Evolutionary conservation across 768 basidiomycete genomes (phyloP).

Genomic region (Tremella fuciformis): DNA sequence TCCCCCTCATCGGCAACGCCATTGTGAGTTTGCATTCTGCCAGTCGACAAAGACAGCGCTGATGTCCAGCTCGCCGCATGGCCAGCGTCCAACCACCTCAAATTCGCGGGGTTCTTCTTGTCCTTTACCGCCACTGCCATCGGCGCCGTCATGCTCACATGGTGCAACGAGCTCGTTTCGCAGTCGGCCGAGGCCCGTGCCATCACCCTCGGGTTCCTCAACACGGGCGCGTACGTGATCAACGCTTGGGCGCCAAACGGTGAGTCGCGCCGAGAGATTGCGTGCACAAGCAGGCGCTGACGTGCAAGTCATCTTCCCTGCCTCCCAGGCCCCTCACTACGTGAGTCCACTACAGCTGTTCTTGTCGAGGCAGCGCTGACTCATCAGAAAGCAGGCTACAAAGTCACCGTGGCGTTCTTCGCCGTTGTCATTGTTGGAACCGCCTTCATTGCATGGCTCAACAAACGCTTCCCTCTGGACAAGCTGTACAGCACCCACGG

Average conservation of each 20-base stretch:
- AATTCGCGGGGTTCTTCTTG: constrained; percentile 21
- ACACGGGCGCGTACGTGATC: constrained; percentile 24
- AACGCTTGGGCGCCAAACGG: constrained; percentile 32
- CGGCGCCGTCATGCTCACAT: constrained; percentile 29
- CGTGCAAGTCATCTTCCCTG: constrained; percentile 18
- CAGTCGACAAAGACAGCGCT: neutral
- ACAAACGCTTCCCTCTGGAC: too few species aligned
- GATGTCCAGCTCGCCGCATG: neutral
- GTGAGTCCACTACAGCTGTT: neutral
- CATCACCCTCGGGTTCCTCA: constrained; percentile 29
- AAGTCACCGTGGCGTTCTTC: constrained; percentile 10
- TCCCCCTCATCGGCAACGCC: constrained; percentile 28
- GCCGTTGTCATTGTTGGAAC: constrained; percentile 10
- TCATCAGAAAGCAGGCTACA: constrained; percentile 8
- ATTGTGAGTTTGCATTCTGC: constrained; percentile 15
- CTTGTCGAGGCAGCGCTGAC: neutral
- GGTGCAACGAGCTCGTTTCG: constrained; percentile 29
- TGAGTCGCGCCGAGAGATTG: too few species aligned
- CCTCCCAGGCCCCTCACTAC: constrained; percentile 17
- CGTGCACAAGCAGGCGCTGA: too few species aligned
- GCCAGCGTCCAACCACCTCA: constrained; percentile 2
- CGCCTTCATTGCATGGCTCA: constrained; percentile 7
- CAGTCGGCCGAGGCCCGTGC: constrained; percentile 24
- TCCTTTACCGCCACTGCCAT: constrained; percentile 13
- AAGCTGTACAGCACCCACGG: too few species aligned